Evolutionary conservation across 805 yeast species (phyloP), one percentile per base, ranked within the genome.

Genomic region (Spathaspora boniae): DNA sequence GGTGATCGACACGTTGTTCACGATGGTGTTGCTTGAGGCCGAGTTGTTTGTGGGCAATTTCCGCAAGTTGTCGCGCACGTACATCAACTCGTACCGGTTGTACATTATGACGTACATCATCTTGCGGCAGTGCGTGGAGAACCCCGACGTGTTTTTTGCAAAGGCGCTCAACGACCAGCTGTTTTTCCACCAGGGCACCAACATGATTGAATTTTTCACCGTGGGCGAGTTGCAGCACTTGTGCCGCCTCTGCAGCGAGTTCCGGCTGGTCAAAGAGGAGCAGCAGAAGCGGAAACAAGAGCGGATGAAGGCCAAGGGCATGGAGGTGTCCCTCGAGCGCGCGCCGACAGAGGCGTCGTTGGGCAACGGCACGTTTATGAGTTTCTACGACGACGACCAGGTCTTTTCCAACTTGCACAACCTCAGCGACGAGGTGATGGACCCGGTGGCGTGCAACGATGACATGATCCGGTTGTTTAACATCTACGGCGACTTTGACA

Each of bases 21-120:
- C 46, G 9, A 47, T 58, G 24, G 53, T 60, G 9, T 44, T 67
- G 19, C 38, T 54, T 1, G 71, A 67, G 35, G 63, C 71, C 1
- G 72, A 66, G 33, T 46, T 65, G 6, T 67, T 66, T 42, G 70
- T 66, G 21, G 72, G 72, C 2, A 60, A 62, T 42, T 67, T 67
- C 48, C 31, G 65, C 16, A 55, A 54, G 22, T 51, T 67, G 42
- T 60, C 70, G 42, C 40, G 52, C 15, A 55, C 55, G 4, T 66
- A 67, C 44, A 54, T 62, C 35, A 67, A 65, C 41, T 65, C 71
- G 2, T 65, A 65, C 51, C 54, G 57, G 41, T 45, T 67, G 9
- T 62, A 65, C 38, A 68, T 65, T 29, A 62, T 67, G 56, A 55
- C 68, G 6, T 62, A 56, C 42, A 62, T 63, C 42, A 65, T 64